Evolutionary conservation across 345 rosid genomes (phyloP), one percentile per base, ranked within the genome.

Genomic region (Euphorbia peplus): DNA sequence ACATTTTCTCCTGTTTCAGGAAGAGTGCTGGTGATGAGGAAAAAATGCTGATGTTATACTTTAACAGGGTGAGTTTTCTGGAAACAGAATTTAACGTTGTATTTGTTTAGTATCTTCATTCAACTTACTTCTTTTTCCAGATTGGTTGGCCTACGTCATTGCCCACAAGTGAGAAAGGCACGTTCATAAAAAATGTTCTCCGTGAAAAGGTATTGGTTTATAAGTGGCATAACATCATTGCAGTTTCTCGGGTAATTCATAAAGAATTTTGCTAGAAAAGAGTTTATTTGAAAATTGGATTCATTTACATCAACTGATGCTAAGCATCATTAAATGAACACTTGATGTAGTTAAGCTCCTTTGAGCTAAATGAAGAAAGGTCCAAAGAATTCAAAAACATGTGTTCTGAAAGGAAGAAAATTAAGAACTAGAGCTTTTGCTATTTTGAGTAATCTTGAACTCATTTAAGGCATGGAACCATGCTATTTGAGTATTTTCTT

Each of bases 91-190:
- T 16, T 70, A 10, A 48, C 10, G 1, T 5, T 1, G 46, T 66
- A 21, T 70, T 64, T 51, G 29, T 8, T 42, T 76, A 30, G 39
- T 68, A 57, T 60, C 24, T 68, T 68, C 2, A 10, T 46, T 53
- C 51, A 64, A 30, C 6, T 21, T 35, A 16, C 6, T 64, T 26
- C 42, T 39, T 47, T 66, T 52, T 81, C 69, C 85, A 93, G 95
- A 91, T 91, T 81, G 98, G 97, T 48, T 93, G 96, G 98, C 98
- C 98, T 75, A 84, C 87, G 61, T 88, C 96, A 13, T 75, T 93
- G 85, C 96, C 97, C 44, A 91, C 98, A 24, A 93, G 60, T 51
- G 97, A 93, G 87, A 89, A 89, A 78, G 80, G 75, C 51, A 10
- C 84, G 6, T 91, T 91, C 69, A 79, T 91, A 51, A 88, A 85